Percentiles rank a stretch among this genome's conserved stretches.
Evolutionary conservation across 1,139 yeast genomes (phyloP).

Genomic region (Yamadazyma atmosphaerica): DNA sequence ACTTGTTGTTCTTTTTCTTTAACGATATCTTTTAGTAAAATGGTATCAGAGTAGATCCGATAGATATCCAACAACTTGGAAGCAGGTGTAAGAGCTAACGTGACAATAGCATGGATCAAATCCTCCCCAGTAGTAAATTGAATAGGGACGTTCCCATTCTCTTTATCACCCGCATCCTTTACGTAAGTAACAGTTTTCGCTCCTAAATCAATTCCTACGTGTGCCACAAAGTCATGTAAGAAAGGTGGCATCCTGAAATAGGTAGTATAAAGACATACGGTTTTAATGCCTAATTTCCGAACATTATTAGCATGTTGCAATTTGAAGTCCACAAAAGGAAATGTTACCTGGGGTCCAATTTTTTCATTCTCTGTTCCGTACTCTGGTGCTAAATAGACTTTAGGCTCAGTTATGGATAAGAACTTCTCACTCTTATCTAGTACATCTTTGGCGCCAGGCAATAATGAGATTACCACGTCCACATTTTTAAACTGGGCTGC

Average conservation of each 20-base stretch:
- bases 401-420: slow-evolving; percentile 36
- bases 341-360: slow-evolving; percentile 22
- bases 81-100: slow-evolving; percentile 35
- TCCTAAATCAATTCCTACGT: slow-evolving; percentile 37
- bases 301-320: slow-evolving; percentile 38
- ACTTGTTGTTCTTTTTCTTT: background rate
- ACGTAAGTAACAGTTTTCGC: slow-evolving; percentile 31
- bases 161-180: slow-evolving; percentile 19
- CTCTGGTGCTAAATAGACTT: slow-evolving; percentile 61
- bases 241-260: slow-evolving; percentile 45
- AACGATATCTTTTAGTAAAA: slow-evolving; percentile 40
- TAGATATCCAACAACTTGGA: slow-evolving; percentile 45
- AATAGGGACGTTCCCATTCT: slow-evolving; percentile 37
- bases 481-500: background rate
- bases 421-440: background rate
- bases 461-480: slow-evolving; percentile 2
- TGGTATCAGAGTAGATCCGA: slow-evolving; percentile 41
- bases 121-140: slow-evolving; percentile 39
- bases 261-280: slow-evolving; percentile 42
- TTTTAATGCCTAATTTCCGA: slow-evolving; percentile 41
- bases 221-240: slow-evolving; percentile 31
- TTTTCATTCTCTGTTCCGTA: slow-evolving; percentile 49
- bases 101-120: slow-evolving; percentile 48
- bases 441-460: background rate
- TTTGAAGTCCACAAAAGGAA: slow-evolving; percentile 41